Evolutionary conservation across 106 monocot species (phyloP), one percentile per base, ranked within the genome.

Genomic region (Phalaenopsis equestris): DNA sequence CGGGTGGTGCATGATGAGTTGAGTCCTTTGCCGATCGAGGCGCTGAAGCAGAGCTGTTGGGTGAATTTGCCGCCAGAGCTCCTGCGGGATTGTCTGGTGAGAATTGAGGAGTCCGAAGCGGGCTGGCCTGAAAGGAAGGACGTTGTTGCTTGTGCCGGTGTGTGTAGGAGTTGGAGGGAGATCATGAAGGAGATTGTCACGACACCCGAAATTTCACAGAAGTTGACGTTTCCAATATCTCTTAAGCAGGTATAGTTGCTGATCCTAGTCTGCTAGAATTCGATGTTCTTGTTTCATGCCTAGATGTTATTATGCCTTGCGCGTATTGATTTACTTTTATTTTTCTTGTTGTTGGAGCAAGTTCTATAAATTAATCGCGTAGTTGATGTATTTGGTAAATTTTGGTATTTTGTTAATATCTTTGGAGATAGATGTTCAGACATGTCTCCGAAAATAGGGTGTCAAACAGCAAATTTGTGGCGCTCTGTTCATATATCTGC

Each of bases 161-260:
- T 94, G 61, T 99, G 98, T 80, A 87, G 89, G 81, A 88, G 86
- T 81, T 99, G 98, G 98, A 85, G 98, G 79, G 89, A 87, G 47
- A 93, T 95, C 84, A 90, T 89, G 81, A 95, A 82, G 91, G 94
- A 99, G 87, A 88, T 99, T 52, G 91, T 99, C 10, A 87, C 82
- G 81, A 80, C 83, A 1, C 92, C 90, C 1, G 98, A 94, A 79
- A 38, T 93, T 16, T 94, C 92, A 17, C 89, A 89, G 58, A 88
- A 87, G 79, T 77, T 99, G 15, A 99, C 98, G 1, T 90, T 99
- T 41, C 94, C 94, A 2, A 91, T 93, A 56, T 99, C 98, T 2
- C 43, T 99, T 72, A 99, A 99, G 75, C 98, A 93, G 94, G 94
- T 97, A 30, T 23, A 39, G 1, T 21, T 46, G 30, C 24, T 24